Evolutionary conservation across 306 rosid genomes (phyloP).

Genomic region (Vigna hirtella): DNA sequence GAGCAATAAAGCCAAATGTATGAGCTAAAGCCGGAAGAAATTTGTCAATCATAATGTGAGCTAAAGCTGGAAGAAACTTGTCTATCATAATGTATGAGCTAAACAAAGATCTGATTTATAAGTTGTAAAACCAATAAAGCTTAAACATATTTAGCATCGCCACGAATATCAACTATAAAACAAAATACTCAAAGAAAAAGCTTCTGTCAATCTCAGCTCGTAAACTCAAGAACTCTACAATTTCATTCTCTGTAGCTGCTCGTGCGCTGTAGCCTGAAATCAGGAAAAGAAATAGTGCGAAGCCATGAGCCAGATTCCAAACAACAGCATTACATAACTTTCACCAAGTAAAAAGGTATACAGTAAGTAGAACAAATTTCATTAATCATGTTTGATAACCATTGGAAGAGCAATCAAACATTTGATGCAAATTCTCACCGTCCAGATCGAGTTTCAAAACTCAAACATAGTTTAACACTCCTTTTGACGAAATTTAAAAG

Average conservation of each 20-base stretch:
- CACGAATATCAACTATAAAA: conserved; percentile 4
- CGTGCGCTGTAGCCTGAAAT: conserved; percentile 40
- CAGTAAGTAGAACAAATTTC: conserved; percentile 21
- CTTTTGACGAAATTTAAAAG: conserved; percentile 26
- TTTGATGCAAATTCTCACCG: conserved; percentile 20
- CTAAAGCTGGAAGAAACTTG: conserved; percentile 8
- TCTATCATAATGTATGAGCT: not conserved
- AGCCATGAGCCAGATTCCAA: conserved; percentile 24
- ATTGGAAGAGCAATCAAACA: conserved; percentile 16
- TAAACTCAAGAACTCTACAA: conserved; percentile 43
- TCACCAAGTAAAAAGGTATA: not conserved
- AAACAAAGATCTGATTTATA: conserved; percentile 23
- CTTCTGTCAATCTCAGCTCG: conserved; percentile 29
- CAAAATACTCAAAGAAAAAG: not conserved
- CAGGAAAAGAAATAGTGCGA: conserved; percentile 28
- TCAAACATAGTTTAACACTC: not conserved
- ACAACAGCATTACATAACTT: conserved; percentile 2
- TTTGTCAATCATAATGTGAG: not conserved
- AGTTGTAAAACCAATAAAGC: conserved; percentile 31
- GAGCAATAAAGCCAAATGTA: not conserved
- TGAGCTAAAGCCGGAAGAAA: not conserved
- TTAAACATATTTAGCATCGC: conserved; percentile 22
- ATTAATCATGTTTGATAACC: conserved; percentile 12
- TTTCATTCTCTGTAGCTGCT: conserved; percentile 43
- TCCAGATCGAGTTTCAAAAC: not conserved